Base-by-base conservation (phyloP, 306 rosid genomes). In the Gastrolobium bilobum region DNA sequence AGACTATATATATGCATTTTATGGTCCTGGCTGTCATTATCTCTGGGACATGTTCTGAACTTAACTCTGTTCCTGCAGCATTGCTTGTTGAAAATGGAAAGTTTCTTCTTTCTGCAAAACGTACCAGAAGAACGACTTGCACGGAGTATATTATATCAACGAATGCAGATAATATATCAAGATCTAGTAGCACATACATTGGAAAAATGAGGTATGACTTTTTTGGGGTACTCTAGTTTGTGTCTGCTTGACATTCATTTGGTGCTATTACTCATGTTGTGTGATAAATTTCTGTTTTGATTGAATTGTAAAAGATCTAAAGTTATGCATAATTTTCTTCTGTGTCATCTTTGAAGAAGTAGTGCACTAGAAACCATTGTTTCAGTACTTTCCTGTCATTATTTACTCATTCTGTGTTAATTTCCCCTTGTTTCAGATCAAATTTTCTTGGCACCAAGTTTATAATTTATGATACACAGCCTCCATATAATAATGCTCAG, bases 391-490 rank as follows among this genome's bases (percentile, higher is more conserved):
- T 44, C 38, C 10, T 66, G 10, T 64, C 58, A 57, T 5, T 67
- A 7, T 66, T 3, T 15, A n/a, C 73, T 65, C 67, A 72, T 11
- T 4, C 29, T 43, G 33, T 73, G n/a, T 70, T 14, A 26, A 26
- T 51, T 62, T 58, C 14, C 7, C 8, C 33, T 72, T 72, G 46
- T 82, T 76, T 61, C 97, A 96, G 98, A 86, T 93, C 99, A 33
- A 96, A 96, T 83, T 96, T 93, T 86, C 92, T 96, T 11, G 99
- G 99, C 80, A 96, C 99, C 79, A 96, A 96, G 81, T 96, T 96
- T 84, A 89, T 96, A 76, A 90, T 96, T 39, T 91, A 88, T 79
- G 99, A 96, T 77, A 96, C 97, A 34, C 98, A 91, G 79, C 96
- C 97, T 62, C 94, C 98, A 6, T 90, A 91, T 82, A 88, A 88